Evolutionary conservation across 148 eudicot species (phyloP).

Genomic region (Cornus florida): DNA sequence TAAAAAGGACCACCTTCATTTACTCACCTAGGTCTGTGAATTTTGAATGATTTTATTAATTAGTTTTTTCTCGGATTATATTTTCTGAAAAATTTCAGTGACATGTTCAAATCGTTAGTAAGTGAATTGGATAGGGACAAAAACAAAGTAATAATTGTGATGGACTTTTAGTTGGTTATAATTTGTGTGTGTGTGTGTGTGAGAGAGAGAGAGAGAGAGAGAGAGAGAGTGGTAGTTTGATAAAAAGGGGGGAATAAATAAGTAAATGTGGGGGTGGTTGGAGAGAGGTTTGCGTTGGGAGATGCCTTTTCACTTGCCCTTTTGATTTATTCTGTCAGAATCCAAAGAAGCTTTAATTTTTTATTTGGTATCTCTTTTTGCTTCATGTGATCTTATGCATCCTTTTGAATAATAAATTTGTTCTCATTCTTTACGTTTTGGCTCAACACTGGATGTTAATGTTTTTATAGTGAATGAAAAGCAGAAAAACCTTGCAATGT

Average conservation of each 20-base stretch:
- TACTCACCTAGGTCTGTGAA: too few species aligned
- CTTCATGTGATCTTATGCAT: conserved; percentile 6
- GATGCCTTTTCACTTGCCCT: not conserved
- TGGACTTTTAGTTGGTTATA: too few species aligned
- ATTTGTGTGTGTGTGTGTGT: too few species aligned
- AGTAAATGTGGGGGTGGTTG: not conserved
- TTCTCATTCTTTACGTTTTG: not conserved
- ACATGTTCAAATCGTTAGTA: too few species aligned
- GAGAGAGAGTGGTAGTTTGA: conserved; percentile 1
- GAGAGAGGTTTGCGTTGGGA: not conserved
- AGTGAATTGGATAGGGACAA: too few species aligned
- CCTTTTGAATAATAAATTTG: not conserved
- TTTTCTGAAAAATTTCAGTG: too few species aligned
- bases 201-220: not conserved
- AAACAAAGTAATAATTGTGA: too few species aligned
- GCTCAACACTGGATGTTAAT: not conserved
- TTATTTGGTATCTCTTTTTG: conserved; percentile 1
- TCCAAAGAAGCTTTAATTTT: not conserved
- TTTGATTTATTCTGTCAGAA: not conserved
- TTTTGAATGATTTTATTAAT: too few species aligned
- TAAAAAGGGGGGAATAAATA: conserved; percentile 5
- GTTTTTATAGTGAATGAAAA: not conserved
- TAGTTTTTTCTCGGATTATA: too few species aligned
- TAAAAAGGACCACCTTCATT: too few species aligned
- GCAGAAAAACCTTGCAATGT: not conserved